phyloP scores from a whole-genome alignment of 2,329 filamentous ascomycete genomes.

The Clonostachys solani region DNA sequence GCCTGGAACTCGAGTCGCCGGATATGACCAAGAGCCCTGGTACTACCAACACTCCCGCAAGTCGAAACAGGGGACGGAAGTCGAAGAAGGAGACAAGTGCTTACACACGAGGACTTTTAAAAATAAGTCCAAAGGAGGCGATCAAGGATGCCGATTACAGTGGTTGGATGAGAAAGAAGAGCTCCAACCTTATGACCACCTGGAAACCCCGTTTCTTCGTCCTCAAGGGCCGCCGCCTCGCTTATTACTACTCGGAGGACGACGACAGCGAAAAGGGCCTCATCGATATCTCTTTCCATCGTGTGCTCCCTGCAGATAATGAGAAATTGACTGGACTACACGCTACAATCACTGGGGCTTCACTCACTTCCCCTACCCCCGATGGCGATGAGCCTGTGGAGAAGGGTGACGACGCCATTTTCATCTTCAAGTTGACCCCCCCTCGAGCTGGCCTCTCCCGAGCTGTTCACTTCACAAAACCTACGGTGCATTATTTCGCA shows the following conservation, averaged over 20 bases:
- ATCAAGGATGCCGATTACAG: conserved; percentile 87
- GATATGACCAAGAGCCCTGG: conserved; percentile 56
- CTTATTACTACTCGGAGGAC: conserved; percentile 93
- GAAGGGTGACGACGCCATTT: conserved; percentile 67
- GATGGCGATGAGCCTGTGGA: conserved; percentile 24
- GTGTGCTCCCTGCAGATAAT: conserved; percentile 90
- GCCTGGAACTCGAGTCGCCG: conserved; percentile 75
- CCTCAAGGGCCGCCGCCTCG: conserved; percentile 82
- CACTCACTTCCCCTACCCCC: conserved; percentile 41
- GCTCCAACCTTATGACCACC: conserved; percentile 90
- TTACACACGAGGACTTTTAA: conserved; percentile 80
- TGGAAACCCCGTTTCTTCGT: conserved; percentile 98
- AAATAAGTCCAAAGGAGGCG: conserved; percentile 77
- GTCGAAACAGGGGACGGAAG: conserved; percentile 57
- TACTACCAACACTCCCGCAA: conserved; percentile 40
- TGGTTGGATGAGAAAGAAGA: conserved; percentile 99
- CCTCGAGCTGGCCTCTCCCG: conserved; percentile 82
- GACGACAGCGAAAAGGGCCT: conserved; percentile 91
- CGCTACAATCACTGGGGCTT: conserved; percentile 83
- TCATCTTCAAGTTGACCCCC: conserved; percentile 97
- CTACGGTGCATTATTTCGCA: conserved; percentile 95
- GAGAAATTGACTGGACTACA: conserved; percentile 88
- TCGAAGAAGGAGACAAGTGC: conserved; percentile 94
- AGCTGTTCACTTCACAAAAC: conserved; percentile 96
- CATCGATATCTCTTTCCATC: conserved; percentile 96